Percentiles rank a stretch among this genome's conserved stretches.
Evolutionary conservation across 2,329 filamentous ascomycete genomes (phyloP).

Genomic region (Fusarium mundagurra): DNA sequence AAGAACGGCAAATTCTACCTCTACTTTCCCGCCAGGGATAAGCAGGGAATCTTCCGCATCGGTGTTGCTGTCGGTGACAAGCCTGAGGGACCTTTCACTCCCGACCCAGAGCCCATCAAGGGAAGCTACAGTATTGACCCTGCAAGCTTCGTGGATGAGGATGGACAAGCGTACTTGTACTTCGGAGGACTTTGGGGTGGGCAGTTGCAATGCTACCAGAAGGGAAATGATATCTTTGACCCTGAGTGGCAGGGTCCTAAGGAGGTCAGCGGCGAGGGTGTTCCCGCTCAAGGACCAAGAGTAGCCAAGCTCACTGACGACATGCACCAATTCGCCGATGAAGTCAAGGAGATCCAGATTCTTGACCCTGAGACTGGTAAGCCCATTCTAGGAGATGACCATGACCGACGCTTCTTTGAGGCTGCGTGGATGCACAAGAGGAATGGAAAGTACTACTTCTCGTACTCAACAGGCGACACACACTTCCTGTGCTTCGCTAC

Average conservation of each 20-base stretch:
- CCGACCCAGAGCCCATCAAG: conserved; percentile 71
- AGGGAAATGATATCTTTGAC: conserved; percentile 65
- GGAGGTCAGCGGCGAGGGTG: conserved; percentile 67
- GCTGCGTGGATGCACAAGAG: conserved; percentile 83
- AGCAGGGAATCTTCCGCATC: conserved; percentile 75
- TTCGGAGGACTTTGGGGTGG: conserved; percentile 86
- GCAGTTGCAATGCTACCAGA: conserved; percentile 79
- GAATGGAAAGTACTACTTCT: conserved; percentile 76
- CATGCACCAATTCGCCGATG: conserved; percentile 69
- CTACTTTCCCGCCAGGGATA: conserved; percentile 80
- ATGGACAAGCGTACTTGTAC: conserved; percentile 60
- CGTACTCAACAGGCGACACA: conserved; percentile 81
- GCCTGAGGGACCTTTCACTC: conserved; percentile 75
- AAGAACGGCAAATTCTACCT: conserved; percentile 78
- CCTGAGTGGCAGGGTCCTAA: conserved; percentile 62
- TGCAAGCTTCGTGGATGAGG: conserved; percentile 74
- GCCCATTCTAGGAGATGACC: conserved; percentile 72
- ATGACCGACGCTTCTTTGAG: conserved; percentile 81
- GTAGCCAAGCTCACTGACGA: conserved; percentile 71
- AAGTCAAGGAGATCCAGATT: conserved; percentile 70
- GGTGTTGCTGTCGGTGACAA: conserved; percentile 73
- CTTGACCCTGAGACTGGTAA: conserved; percentile 69
- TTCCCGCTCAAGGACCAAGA: conserved; percentile 70
- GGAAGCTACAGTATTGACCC: conserved; percentile 83
- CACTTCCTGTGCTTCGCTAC: conserved; percentile 78